Base-by-base conservation (phyloP, 1,284 basidiomycete species). In the Bjerkandera adusta region DNA sequence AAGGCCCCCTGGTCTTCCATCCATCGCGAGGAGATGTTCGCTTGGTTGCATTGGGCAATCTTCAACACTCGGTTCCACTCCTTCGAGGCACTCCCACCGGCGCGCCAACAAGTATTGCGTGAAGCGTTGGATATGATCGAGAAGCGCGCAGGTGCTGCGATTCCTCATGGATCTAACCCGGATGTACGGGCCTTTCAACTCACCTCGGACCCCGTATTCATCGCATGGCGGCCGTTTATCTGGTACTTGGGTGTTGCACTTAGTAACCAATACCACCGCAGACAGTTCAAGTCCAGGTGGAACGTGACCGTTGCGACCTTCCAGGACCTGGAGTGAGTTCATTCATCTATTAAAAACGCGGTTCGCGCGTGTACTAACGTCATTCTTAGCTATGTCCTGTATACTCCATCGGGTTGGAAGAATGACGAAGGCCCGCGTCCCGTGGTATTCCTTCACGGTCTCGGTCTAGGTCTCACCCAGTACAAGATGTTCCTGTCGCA, bases 41-140 rank as follows among this genome's bases (percentile, higher is more conserved):
- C 79, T 47, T 96, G 92, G 89, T 68, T 96, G 21, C 84, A 90
- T 48, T 96, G 92, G 92, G 77, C 81, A 11, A 83, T 89, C 55
- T 94, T 85, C 66, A 85, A 85, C 54, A 68, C 76, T 2, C 70
- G 78, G 18, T 71, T 89, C 35, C 78, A 81, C 15, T 61, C 73
- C 8, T 57, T 67, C 8, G 71, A 79, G n/a, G 49, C 66, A 16
- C 59, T 83, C 8, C 65, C 81, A 3, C 59, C 69, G 3, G 54
- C 69, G 4, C 76, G 79, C 46, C 68, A 67, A 29, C 63, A 65
- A 8, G 72, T 79, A 32, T 59, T 94, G 13, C 72, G 83, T 24
- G 73, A 82, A 36, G 77, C 81, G 1, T 56, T 88, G 8, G 71
- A 73, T 24, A 66, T 86, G 46, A 63, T 94, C 25, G 81, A 93